Percentiles rank a stretch among this genome's conserved stretches.
Evolutionary conservation across 371 early-diverging fungal genomes (phyloP).

Genomic region (Dinochytrium kinnereticum): DNA sequence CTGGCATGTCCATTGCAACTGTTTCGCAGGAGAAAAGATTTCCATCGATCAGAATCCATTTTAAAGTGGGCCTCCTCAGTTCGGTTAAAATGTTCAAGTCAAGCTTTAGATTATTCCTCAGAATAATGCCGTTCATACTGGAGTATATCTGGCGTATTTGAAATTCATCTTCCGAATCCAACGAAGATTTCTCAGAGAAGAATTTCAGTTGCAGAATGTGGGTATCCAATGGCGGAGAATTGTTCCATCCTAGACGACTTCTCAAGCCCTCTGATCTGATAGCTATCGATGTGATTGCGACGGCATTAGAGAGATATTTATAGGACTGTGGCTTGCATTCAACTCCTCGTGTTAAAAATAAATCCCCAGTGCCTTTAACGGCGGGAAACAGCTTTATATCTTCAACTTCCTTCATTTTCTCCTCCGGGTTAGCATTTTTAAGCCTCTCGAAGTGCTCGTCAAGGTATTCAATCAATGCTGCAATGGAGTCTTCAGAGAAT

Average conservation of each 20-base stretch:
- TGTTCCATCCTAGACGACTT: no score
- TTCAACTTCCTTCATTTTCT: neutral
- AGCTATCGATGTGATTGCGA: no score
- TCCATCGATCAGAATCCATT: neutral
- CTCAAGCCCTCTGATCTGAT: no score
- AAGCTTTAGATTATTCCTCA: no score
- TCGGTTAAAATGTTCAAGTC: no score
- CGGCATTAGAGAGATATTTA: no score
- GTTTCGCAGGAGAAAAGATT: neutral
- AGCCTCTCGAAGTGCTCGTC: neutral
- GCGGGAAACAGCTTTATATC: no score
- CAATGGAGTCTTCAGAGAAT: neutral
- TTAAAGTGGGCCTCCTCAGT: no score
- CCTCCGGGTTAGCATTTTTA: no score
- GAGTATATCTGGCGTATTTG: neutral
- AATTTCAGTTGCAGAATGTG: neutral
- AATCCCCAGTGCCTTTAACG: no score
- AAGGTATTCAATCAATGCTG: neutral
- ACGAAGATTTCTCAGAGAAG: neutral
- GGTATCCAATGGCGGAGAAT: neutral
- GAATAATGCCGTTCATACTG: neutral
- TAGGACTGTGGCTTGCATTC: no score
- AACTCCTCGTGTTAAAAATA: no score
- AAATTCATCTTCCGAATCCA: neutral
- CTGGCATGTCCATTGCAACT: neutral